Evolutionary conservation across 768 basidiomycete species (phyloP).

Genomic region (Suillus clintonianus): DNA sequence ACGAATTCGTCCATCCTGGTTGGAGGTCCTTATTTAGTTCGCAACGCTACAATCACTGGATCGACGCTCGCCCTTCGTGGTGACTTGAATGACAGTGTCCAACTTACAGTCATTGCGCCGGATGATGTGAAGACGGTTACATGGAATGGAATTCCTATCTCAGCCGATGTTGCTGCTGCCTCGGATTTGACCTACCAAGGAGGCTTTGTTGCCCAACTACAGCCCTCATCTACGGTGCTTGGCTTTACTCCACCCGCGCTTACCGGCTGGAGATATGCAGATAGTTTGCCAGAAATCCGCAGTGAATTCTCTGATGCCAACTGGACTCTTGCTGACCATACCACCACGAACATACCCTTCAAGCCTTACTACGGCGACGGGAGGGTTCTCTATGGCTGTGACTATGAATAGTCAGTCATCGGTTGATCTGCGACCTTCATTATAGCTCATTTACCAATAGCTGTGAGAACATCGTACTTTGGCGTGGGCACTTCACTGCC

Average conservation of each 20-base stretch:
- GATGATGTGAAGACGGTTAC: constrained; percentile 51
- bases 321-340: constrained; percentile 72
- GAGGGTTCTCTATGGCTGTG: constrained; percentile 80
- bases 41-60: constrained; percentile 48
- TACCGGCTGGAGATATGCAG: constrained; percentile 70
- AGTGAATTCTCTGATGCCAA: constrained; percentile 56
- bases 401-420: constrained; percentile 75
- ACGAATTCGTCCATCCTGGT: constrained; percentile 69
- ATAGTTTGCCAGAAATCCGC: constrained; percentile 74
- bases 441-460: constrained; percentile 35
- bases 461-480: constrained; percentile 81
- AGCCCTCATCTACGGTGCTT: constrained; percentile 26
- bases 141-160: constrained; percentile 67
- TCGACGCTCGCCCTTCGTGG: constrained; percentile 63
- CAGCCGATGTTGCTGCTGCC: constrained; percentile 36
- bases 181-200: constrained; percentile 36
- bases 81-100: constrained; percentile 62
- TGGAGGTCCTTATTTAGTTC: constrained; percentile 66
- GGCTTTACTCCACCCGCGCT: constrained; percentile 49
- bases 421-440: constrained; percentile 7
- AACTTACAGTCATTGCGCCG: constrained; percentile 66
- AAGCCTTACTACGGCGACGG: constrained; percentile 76
- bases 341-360: constrained; percentile 70
- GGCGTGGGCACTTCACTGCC: constrained; percentile 78
- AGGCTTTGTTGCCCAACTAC: constrained; percentile 51